phyloP scores from a whole-genome alignment of 2,329 filamentous ascomycete species.

The Gnomoniopsis smithogilvyi region DNA sequence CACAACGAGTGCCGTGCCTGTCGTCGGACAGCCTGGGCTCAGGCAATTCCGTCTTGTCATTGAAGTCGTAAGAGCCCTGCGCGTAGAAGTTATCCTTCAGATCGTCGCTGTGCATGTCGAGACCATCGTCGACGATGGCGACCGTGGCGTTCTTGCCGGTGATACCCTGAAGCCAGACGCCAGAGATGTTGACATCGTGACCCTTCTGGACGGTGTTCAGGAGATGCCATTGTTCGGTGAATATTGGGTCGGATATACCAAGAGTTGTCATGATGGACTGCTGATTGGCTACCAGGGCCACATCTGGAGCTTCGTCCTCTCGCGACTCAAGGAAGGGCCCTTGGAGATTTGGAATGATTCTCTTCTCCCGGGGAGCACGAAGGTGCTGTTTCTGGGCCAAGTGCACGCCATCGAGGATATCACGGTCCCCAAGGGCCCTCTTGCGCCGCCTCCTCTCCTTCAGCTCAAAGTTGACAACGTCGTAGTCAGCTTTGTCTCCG shows the following conservation, averaged over 20 bases:
- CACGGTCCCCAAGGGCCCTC: constrained; percentile 46
- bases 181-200: constrained; percentile 95
- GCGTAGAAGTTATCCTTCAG: constrained; percentile 92
- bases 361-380: constrained; percentile 52
- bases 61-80: constrained; percentile 92
- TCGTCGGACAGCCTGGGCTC: constrained; percentile 82
- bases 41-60: constrained; percentile 76
- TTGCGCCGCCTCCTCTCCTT: constrained; percentile 58
- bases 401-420: constrained; percentile 70
- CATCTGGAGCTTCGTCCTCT: constrained; percentile 18
- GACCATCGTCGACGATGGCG: constrained; percentile 91
- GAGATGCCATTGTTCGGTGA: constrained; percentile 92
- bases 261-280: constrained; percentile 61
- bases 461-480: constrained; percentile 55
- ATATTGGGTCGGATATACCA: constrained; percentile 85
- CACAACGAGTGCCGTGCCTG: constrained; percentile 87
- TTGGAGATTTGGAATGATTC: constrained; percentile 40
- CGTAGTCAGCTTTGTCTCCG: constrained; percentile 58
- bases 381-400: constrained; percentile 72
- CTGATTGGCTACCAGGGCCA: constrained; percentile 48
- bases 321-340: constrained; percentile 17
- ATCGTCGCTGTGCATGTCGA: constrained; percentile 95
- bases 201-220: constrained; percentile 77
- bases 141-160: constrained; percentile 87
- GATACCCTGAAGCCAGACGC: constrained; percentile 84